These are phyloP conservation scores for Termitomyces sp. DNA, from an alignment of 1,284 basidiomycete genomes.

Conservation along the genomic window DNA sequence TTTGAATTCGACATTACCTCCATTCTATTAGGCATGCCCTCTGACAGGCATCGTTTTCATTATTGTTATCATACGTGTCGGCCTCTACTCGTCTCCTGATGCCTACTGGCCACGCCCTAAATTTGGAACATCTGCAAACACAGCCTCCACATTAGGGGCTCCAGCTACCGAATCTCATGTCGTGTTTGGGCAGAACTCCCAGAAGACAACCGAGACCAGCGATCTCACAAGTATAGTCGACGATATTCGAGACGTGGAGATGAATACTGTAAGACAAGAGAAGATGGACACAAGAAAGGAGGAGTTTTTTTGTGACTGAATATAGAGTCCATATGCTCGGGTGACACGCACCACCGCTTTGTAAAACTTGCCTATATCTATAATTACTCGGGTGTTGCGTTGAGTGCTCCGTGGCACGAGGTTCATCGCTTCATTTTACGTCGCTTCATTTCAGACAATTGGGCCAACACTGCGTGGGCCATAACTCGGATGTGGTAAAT, in stretches of 20 bases:
- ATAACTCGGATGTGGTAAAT: too few relatives aligned
- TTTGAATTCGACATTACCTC: background rate
- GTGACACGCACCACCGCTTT: too few relatives aligned
- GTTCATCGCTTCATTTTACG: too few relatives aligned
- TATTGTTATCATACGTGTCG: conserved; percentile 6
- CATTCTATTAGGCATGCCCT: conserved; percentile 1
- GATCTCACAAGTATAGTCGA: background rate
- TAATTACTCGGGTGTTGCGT: too few relatives aligned
- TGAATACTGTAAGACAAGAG: background rate
- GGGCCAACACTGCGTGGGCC: too few relatives aligned
- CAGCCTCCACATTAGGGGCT: background rate
- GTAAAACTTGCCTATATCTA: too few relatives aligned
- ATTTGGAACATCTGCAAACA: too few relatives aligned
- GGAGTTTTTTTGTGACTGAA: too few relatives aligned
- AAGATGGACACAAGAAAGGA: too few relatives aligned
- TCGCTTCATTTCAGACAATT: too few relatives aligned
- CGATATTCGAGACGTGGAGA: background rate
- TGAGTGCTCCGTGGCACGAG: too few relatives aligned
- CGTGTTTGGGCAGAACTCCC: background rate
- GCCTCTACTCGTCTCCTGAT: background rate
- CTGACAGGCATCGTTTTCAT: conserved; percentile 7
- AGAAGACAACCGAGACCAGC: background rate
- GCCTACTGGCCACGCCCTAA: conserved; percentile 2
- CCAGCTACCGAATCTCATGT: background rate
- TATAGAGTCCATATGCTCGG: too few relatives aligned